Conservation (phyloP, 305 asterid species). For the Fraxinus latifolia region DNA sequence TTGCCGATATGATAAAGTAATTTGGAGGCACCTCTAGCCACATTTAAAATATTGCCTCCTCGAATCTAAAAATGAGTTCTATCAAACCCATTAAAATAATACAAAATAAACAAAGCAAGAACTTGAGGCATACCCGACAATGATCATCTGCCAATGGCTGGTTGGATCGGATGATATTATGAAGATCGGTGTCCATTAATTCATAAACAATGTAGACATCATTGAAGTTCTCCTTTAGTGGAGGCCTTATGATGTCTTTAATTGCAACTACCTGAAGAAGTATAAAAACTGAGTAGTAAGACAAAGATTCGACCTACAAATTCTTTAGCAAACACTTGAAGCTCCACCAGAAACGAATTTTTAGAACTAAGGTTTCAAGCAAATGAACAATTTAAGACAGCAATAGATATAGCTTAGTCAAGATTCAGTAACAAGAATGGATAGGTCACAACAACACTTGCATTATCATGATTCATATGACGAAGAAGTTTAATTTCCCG, state of each 20-base stretch:
- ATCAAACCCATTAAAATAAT: background rate
- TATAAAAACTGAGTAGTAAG: slow-evolving; percentile 16
- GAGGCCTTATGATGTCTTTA: slow-evolving; percentile 88
- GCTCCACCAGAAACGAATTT: background rate
- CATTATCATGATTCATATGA: slow-evolving; percentile 91
- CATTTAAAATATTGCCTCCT: background rate
- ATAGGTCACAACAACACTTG: slow-evolving; percentile 23
- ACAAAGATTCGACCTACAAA: background rate
- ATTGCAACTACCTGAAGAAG: slow-evolving; percentile 62
- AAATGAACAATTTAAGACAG: background rate
- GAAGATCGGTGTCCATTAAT: slow-evolving; percentile 95
- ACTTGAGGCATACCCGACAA: slow-evolving; percentile 67
- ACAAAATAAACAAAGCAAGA: slow-evolving; percentile 19
- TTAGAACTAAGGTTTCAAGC: background rate
- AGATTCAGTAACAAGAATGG: slow-evolving; percentile 9
- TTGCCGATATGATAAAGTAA: background rate
- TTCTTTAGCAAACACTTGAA: background rate
- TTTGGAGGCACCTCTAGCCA: background rate
- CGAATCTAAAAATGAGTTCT: background rate
- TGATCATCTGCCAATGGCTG: slow-evolving; percentile 76
- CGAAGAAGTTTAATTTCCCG: slow-evolving; percentile 89
- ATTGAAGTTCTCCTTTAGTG: slow-evolving; percentile 82
- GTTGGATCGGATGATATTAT: slow-evolving; percentile 81
- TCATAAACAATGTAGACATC: slow-evolving; percentile 89
- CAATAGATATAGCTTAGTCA: background rate